Evolutionary conservation across 805 yeast genomes (phyloP), one percentile per base, ranked within the genome.

Genomic region (Dipodascus albidus): DNA sequence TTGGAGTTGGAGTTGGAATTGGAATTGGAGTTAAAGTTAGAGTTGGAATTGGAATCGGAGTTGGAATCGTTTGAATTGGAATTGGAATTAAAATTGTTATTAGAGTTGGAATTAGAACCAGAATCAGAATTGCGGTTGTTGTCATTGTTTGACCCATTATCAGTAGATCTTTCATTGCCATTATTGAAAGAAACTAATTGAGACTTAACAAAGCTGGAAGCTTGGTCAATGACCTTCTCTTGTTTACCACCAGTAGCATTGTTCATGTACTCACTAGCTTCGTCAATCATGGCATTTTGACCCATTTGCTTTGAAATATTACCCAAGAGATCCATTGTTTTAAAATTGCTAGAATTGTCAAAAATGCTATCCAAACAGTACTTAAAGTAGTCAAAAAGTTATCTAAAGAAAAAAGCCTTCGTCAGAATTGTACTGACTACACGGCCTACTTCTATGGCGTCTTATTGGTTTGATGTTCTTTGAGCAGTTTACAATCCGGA

Each of bases 51-150:
- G n/a, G 31, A 14, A 41, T 49, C 20, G n/a, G 44, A 38, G 44
- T 38, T 38, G 15, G 17, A n/a, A 59, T 50, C 51, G 42, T 55
- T 56, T 11, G 53, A 55, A 24, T 42, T 42, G n/a, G 31, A 14
- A 41, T 49, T 14, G n/a, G 44, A 38, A 42, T 55, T 52, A 50
- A n/a, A n/a, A n/a, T n/a, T n/a, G n/a, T 41, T 49, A 42, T 19
- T 31, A 47, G 47, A 23, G 23, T n/a, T 54, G 52, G 20, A 51
- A 54, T 52, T 52, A 54, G 57, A 50, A 52, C 22, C 24, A 53
- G 47, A 42, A 53, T 33, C 48, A 50, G 38, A 17, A 47, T 24
- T 44, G 50, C 27, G 27, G 47, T 27, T 24, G 52, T 50, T 50
- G n/a, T 4, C 3, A n/a, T n/a, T n/a, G n/a, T n/a, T n/a, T n/a